These are phyloP conservation scores for Epichloe bromicola DNA, from an alignment of 2,329 filamentous ascomycete genomes.

Conservation along the genomic window DNA sequence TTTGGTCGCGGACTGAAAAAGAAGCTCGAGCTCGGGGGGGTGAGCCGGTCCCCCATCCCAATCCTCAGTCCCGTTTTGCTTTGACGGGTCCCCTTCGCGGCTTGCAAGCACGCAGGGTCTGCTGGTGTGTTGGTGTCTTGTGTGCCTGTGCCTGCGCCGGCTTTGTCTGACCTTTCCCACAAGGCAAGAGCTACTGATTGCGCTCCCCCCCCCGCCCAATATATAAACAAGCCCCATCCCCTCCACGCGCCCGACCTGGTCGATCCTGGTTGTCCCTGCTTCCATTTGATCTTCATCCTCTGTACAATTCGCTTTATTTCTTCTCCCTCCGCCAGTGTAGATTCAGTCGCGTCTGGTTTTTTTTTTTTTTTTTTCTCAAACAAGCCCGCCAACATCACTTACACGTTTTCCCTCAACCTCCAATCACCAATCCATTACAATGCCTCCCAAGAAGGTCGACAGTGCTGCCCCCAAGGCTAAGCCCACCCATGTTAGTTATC, in stretches of 20 bases:
- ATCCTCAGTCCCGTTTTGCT: background rate
- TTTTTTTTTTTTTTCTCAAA: background rate
- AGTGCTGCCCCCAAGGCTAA: conserved; percentile 30
- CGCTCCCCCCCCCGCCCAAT: conserved; percentile 40
- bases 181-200: conserved; percentile 34
- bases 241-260: conserved; percentile 39
- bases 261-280: conserved; percentile 21
- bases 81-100: background rate
- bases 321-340: conserved; percentile 11
- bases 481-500: conserved; percentile 44
- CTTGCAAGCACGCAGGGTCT: background rate
- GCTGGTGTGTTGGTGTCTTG: background rate
- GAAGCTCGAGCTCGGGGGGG: conserved; percentile 2
- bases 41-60: background rate
- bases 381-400: background rate
- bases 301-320: conserved; percentile 13
- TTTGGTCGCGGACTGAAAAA: background rate
- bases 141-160: background rate
- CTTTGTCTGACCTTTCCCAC: background rate
- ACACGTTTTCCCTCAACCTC: conserved; percentile 7
- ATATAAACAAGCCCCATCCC: conserved; percentile 47
- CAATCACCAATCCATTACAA: conserved; percentile 24
- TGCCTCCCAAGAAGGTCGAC: conserved; percentile 48
- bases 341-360: conserved; percentile 14
- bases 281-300: conserved; percentile 8